Base-by-base conservation (phyloP, 2,329 filamentous ascomycete species). In the Microdochium bolleyi region DNA sequence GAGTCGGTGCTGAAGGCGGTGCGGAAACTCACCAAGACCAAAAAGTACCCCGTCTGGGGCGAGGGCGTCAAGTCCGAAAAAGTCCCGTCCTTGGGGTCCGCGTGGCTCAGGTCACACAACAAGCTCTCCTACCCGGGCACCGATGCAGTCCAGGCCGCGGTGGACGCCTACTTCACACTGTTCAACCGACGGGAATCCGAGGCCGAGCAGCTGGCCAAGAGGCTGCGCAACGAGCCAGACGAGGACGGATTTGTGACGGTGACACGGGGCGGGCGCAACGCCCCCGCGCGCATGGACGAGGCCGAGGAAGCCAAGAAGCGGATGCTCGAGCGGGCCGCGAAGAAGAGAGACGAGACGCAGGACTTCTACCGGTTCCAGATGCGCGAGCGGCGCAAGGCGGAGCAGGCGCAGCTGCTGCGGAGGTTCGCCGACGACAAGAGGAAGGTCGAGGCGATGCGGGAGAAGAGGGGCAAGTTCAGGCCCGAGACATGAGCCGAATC, bases 191-290 rank as follows among this genome's bases (percentile, higher is more conserved):
- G 76, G 72, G 88, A 80, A 76, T 83, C 68, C 70, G 85, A 76
- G 69, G 85, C 75, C 60, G 78, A 64, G 58, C 84, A 73, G 71
- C 78, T 75, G 64, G 87, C 72, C 65, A 84, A 82, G 71, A 73
- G 80, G 52, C 73, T 86, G 56, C 83, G 89, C 55, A 86, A 87
- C 60, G 85, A 90, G 62, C 90, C 92, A 0, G 94, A 99, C 67
- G 92, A 90, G 64, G 94, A 99, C 68, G 94, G 94, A 2, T 99
- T 99, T 67, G 80, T 97, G 49, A 97, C 92, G 3, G 94, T 99
- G 24, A 88, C 85, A 1, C 80, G 88, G 52, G 91, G 91, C 24
- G 88, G 88, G 38, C 76, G 86, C 54, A 78, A 78, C 7, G 87
- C 86, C n/a, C 84, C 89, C 1, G 91, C 88, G 1, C 80, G 85